Percentiles rank a stretch among this genome's conserved stretches.
Evolutionary conservation across 1,139 yeast genomes (phyloP).

Genomic region (Geotrichum bryndzae): DNA sequence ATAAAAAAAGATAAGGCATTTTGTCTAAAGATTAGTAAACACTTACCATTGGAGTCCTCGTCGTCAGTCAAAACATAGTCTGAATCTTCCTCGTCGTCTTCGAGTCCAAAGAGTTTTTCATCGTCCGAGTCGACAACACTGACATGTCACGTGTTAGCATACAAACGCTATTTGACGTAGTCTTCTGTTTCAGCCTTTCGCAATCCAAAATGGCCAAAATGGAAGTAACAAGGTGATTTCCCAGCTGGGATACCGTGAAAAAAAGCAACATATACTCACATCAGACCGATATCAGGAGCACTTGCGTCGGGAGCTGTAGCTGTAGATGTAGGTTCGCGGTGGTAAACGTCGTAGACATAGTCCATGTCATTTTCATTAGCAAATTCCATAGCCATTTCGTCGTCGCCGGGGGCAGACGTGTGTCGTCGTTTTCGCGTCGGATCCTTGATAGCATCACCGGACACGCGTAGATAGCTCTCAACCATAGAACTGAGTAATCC

Average conservation of each 20-base stretch:
- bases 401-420: background rate
- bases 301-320: constrained; percentile 13
- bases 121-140: constrained; percentile 50
- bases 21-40: constrained; percentile 2
- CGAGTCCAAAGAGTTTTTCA: constrained; percentile 38
- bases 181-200: background rate
- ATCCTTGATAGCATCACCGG: constrained; percentile 4
- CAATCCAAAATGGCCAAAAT: background rate
- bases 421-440: constrained; percentile 9
- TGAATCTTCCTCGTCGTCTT: constrained; percentile 40
- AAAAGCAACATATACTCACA: constrained; percentile 29
- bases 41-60: constrained; percentile 63
- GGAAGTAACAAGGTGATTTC: background rate
- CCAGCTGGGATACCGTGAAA: too few relatives aligned
- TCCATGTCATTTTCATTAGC: constrained; percentile 34
- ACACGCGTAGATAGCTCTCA: constrained; percentile 7
- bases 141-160: background rate
- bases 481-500: constrained; percentile 14
- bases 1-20: too few relatives aligned
- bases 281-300: constrained; percentile 31
- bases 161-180: background rate
- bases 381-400: constrained; percentile 18
- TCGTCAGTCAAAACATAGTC: constrained; percentile 49
- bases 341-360: constrained; percentile 87
- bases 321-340: constrained; percentile 42